These are phyloP conservation scores for Podila minutissima DNA, from an alignment of 192 early-diverging fungal genomes.

Conservation along the genomic window DNA sequence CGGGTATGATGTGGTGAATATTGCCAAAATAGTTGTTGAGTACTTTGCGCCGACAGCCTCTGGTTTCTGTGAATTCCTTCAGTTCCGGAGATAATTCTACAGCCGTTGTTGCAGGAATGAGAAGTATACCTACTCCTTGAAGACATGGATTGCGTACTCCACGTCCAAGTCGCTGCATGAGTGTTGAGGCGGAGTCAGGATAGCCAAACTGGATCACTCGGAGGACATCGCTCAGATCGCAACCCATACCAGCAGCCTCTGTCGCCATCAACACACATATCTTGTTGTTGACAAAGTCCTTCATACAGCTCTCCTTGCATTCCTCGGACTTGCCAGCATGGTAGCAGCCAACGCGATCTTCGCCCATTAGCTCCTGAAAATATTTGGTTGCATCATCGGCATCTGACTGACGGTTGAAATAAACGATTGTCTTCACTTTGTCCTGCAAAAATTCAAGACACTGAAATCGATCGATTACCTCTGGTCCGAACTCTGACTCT, in stretches of 20 bases:
- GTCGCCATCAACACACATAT: neutral
- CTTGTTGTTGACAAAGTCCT: neutral
- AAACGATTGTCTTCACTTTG: neutral
- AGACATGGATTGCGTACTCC: neutral
- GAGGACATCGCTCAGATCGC: constrained; percentile 20
- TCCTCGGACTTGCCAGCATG: neutral
- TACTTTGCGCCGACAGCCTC: neutral
- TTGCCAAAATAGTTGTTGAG: neutral
- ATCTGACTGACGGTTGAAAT: neutral
- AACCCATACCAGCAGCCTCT: constrained; percentile 22
- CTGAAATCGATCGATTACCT: neutral
- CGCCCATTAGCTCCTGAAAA: neutral
- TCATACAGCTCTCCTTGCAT: neutral
- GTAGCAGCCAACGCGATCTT: neutral
- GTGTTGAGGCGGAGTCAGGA: constrained; percentile 1
- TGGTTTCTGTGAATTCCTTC: neutral
- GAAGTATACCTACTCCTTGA: constrained; percentile 13
- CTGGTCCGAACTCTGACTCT: no score
- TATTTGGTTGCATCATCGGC: neutral
- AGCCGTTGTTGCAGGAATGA: neutral
- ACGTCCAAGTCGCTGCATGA: constrained; percentile 18
- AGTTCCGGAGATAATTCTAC: neutral
- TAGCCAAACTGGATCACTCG: constrained; percentile 16
- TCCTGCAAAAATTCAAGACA: neutral
- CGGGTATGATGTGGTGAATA: neutral